Conservation (phyloP, 2,329 filamentous ascomycete genomes). For the Xylaria sp. region DNA sequence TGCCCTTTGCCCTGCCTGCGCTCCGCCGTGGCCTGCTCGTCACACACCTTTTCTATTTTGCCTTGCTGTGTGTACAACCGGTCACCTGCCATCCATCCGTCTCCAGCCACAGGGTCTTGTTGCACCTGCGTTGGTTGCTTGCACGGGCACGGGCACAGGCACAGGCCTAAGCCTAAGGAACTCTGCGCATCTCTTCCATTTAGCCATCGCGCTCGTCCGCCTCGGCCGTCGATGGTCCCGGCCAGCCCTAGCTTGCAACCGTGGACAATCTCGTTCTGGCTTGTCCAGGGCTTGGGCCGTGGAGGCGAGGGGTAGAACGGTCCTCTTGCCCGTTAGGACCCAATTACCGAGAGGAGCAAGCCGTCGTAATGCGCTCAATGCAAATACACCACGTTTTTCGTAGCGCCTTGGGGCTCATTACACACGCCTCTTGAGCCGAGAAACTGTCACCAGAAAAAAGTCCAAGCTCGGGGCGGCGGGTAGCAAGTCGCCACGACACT, state of each 20-base stretch:
- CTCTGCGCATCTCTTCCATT: slow-evolving; percentile 31
- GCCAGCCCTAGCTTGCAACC: slow-evolving; percentile 26
- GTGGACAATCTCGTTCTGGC: slow-evolving; percentile 29
- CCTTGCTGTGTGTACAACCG: slow-evolving; percentile 23
- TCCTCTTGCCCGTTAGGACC: slow-evolving; percentile 35
- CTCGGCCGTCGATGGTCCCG: slow-evolving; percentile 29
- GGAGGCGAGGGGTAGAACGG: slow-evolving; percentile 39
- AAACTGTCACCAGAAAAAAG: slow-evolving; percentile 32
- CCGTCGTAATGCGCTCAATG: slow-evolving; percentile 29
- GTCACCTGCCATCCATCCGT: slow-evolving; percentile 12
- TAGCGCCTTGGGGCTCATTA: slow-evolving; percentile 28
- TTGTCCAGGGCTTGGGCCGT: slow-evolving; percentile 35
- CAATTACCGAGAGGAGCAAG: slow-evolving; percentile 37
- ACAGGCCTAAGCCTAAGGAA: slow-evolving; percentile 13
- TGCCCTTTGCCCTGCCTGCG: slow-evolving; percentile 25
- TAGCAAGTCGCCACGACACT: slow-evolving; percentile 36
- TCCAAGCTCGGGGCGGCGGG: slow-evolving; percentile 32
- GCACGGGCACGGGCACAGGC: slow-evolving; percentile 13
- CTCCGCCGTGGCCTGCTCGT: slow-evolving; percentile 27
- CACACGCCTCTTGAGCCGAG: slow-evolving; percentile 28
- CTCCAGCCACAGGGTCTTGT: slow-evolving; percentile 27
- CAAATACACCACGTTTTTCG: slow-evolving; percentile 26
- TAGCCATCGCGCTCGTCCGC: slow-evolving; percentile 33
- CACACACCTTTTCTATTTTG: slow-evolving; percentile 27
- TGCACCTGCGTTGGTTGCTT: slow-evolving; percentile 25